These are phyloP conservation scores for Penicillium atrosanguineum DNA, from an alignment of 495 filamentous ascomycete species.

Conservation along the genomic window DNA sequence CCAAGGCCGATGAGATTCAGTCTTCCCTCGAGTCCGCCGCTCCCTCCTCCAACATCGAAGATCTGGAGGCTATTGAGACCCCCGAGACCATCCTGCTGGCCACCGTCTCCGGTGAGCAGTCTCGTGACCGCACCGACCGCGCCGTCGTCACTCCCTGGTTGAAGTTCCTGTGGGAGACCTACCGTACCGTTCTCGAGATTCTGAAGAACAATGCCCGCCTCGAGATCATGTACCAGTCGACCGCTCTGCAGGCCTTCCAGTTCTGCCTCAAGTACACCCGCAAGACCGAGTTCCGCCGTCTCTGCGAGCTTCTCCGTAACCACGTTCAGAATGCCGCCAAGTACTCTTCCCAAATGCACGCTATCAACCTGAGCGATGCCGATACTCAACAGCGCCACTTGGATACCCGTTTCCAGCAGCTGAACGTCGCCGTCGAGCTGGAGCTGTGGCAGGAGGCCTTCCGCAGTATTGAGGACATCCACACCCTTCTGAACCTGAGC, in stretches of 20 bases:
- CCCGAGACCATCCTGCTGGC: constrained; percentile 97
- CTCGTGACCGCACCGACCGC: constrained; percentile 91
- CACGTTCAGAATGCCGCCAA: constrained; percentile 99
- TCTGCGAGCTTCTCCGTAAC: constrained; percentile 96
- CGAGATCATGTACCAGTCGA: constrained; percentile 97
- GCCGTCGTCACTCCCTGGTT: constrained; percentile 98
- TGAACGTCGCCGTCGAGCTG: constrained; percentile 96
- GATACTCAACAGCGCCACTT: constrained; percentile 96
- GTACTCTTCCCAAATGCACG: constrained; percentile 98
- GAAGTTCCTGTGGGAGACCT: constrained; percentile 99
- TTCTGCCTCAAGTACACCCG: constrained; percentile 98
- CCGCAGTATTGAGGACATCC: constrained; percentile 97
- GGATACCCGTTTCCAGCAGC: constrained; percentile 96
- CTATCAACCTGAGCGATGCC: constrained; percentile 96
- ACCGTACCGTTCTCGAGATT: constrained; percentile 96
- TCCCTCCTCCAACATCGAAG: constrained; percentile 78
- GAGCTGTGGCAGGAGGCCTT: constrained; percentile 99
- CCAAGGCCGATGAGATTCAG: constrained; percentile 92
- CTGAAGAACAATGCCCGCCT: constrained; percentile 97
- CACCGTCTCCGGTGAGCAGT: constrained; percentile 97
- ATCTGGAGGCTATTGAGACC: constrained; percentile 95
- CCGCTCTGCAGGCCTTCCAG: constrained; percentile 95
- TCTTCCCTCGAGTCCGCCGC: constrained; percentile 71
- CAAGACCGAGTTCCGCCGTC: constrained; percentile 98
- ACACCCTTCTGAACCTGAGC: constrained; percentile 97